A percentile compares a stretch with the other conserved stretches of the same genome.
Conservation (phyloP, 257 asterid genomes). For the Ophiorrhiza pumila region DNA sequence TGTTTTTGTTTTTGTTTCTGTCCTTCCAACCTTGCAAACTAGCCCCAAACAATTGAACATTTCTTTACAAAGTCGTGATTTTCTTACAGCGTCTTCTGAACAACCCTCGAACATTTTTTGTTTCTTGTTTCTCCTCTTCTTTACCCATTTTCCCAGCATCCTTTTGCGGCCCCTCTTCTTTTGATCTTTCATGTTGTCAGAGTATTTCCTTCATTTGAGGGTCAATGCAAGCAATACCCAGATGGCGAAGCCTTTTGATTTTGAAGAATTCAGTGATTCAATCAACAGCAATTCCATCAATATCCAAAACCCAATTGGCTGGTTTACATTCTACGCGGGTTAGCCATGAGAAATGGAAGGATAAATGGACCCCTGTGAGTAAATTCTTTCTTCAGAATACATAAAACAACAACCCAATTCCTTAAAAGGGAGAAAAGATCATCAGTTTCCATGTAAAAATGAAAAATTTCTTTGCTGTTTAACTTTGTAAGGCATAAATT, state of each 20-base stretch:
- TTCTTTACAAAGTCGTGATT: too few species aligned
- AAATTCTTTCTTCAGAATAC: not conserved
- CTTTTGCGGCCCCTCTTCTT: not conserved
- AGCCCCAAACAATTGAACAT: too few species aligned
- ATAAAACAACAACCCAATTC: not conserved
- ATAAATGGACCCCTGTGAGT: slow-evolving; percentile 52
- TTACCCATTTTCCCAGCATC: too few species aligned
- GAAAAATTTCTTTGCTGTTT: not conserved
- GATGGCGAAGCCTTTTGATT: slow-evolving; percentile 50
- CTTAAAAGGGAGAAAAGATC: not conserved
- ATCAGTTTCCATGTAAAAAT: not conserved
- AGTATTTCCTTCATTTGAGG: not conserved
- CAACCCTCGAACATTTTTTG: not conserved
- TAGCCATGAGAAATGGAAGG: slow-evolving; percentile 47
- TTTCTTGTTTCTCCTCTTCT: too few species aligned
- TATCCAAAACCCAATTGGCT: slow-evolving; percentile 29
- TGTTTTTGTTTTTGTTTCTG: too few species aligned
- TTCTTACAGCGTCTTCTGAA: too few species aligned
- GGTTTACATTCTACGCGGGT: slow-evolving; percentile 53
- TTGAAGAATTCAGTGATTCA: slow-evolving; percentile 37
- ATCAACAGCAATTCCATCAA: slow-evolving; percentile 33
- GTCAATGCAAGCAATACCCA: slow-evolving; percentile 54
- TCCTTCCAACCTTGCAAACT: too few species aligned
- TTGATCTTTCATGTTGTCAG: not conserved
- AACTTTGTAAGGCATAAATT: too few species aligned